A percentile compares a stretch with the other conserved stretches of the same genome.
phyloP scores from a whole-genome alignment of 2,329 filamentous ascomycete genomes.

The Alternaria consortialis region DNA sequence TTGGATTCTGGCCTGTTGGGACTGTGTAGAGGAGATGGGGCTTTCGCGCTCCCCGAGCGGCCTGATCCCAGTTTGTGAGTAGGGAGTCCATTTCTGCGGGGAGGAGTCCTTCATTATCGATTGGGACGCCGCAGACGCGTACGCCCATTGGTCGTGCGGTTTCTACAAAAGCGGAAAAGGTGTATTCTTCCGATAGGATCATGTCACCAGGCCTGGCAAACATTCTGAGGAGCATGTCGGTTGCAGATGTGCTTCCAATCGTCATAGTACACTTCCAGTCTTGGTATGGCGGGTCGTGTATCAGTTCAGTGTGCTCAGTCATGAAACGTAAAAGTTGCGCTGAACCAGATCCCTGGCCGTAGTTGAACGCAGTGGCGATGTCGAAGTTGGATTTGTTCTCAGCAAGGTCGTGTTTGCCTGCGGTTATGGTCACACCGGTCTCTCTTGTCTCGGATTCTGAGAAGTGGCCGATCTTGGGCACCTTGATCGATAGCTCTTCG shows the following conservation, averaged over 20 bases:
- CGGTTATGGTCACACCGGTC: constrained; percentile 67
- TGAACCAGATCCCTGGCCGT: constrained; percentile 85
- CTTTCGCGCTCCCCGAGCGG: constrained; percentile 64
- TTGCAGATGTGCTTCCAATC: constrained; percentile 83
- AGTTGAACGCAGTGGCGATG: constrained; percentile 89
- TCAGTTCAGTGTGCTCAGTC: constrained; percentile 93
- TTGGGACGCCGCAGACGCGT: constrained; percentile 66
- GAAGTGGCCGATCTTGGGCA: constrained; percentile 75
- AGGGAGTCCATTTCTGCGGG: constrained; percentile 69
- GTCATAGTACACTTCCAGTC: constrained; percentile 90
- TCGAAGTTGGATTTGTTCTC: constrained; percentile 73
- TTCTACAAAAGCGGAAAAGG: constrained; percentile 80
- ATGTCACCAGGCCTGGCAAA: constrained; percentile 79
- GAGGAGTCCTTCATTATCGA: constrained; percentile 73
- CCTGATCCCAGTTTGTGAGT: constrained; percentile 71
- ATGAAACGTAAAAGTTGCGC: constrained; percentile 89
- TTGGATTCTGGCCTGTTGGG: constrained; percentile 89
- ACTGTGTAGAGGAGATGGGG: constrained; percentile 75
- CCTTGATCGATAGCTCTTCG: constrained; percentile 76
- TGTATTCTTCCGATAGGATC: constrained; percentile 88
- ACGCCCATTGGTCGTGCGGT: constrained; percentile 71
- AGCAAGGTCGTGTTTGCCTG: constrained; percentile 84
- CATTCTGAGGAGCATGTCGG: constrained; percentile 86
- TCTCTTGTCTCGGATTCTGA: constrained; percentile 72
- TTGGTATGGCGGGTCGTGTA: constrained; percentile 84